A percentile compares a stretch with the other conserved stretches of the same genome.
phyloP scores from a whole-genome alignment of 2,329 filamentous ascomycete genomes.

The Cryphonectria naterciae region DNA sequence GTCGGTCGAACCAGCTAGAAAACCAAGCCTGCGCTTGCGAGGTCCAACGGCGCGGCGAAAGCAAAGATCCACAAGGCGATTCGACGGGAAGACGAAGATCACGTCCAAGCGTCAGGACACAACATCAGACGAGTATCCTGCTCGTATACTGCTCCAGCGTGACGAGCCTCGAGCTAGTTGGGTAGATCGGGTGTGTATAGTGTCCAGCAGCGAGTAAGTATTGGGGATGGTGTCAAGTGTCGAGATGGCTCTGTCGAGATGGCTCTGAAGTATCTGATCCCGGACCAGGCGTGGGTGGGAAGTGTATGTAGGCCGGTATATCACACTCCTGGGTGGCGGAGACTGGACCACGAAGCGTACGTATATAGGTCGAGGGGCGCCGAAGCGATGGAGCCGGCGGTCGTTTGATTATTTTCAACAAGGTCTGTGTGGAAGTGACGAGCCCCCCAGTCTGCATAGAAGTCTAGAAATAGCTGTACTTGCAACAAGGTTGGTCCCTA shows the following conservation, averaged over 20 bases:
- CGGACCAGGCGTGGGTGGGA: slow-evolving; percentile 18
- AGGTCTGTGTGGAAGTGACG: slow-evolving; percentile 44
- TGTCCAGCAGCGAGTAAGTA: neutral
- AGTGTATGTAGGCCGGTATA: neutral
- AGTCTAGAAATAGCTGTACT: slow-evolving; percentile 45
- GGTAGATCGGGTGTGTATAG: neutral
- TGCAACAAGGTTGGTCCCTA: slow-evolving; percentile 44
- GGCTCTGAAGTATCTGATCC: slow-evolving; percentile 18
- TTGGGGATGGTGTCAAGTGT: slow-evolving; percentile 4
- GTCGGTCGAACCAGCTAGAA: slow-evolving; percentile 14
- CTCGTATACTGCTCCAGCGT: neutral
- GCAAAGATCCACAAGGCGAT: slow-evolving; percentile 7
- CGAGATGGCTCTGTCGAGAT: slow-evolving; percentile 23
- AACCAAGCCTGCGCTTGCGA: slow-evolving; percentile 6
- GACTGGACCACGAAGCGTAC: slow-evolving; percentile 23
- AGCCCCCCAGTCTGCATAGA: slow-evolving; percentile 48
- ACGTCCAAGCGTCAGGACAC: slow-evolving; percentile 8
- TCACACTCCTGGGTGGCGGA: slow-evolving; percentile 1
- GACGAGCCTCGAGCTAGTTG: slow-evolving; percentile 3
- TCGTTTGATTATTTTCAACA: slow-evolving; percentile 42
- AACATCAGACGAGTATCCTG: slow-evolving; percentile 19
- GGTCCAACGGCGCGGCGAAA: slow-evolving; percentile 9
- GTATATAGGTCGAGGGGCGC: slow-evolving; percentile 35
- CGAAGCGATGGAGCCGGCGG: slow-evolving; percentile 44
- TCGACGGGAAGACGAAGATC: neutral